Conservation (phyloP, 1,284 basidiomycete genomes). For the Malassezia equina region DNA sequence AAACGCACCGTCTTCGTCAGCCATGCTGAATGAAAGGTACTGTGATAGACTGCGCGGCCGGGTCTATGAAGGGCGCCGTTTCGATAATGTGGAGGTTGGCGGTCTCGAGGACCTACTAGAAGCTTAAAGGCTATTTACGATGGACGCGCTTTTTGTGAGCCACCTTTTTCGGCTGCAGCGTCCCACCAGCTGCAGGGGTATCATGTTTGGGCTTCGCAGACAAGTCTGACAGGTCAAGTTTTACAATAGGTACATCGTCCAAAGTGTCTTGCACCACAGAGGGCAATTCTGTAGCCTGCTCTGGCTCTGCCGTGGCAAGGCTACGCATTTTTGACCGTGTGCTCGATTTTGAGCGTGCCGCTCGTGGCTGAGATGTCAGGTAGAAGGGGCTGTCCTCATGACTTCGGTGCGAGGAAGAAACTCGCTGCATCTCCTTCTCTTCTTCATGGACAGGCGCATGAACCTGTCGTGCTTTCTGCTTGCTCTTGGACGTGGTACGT, state of each 20-base stretch:
- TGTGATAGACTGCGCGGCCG: neutral
- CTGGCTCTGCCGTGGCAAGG: neutral
- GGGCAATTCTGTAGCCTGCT: neutral
- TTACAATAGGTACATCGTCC: slow-evolving; percentile 36
- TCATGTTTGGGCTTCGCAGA: neutral
- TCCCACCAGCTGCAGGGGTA: neutral
- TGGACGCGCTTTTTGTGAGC: slow-evolving; percentile 10
- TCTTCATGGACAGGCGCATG: neutral
- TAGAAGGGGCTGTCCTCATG: slow-evolving; percentile 26
- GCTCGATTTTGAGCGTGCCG: neutral
- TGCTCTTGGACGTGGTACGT: neutral
- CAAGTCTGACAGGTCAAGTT: slow-evolving; percentile 24
- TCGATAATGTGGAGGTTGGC: neutral
- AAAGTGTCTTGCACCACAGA: slow-evolving; percentile 21
- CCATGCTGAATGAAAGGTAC: neutral
- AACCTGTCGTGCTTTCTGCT: neutral
- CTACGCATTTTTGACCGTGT: neutral
- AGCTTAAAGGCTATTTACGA: slow-evolving; percentile 3
- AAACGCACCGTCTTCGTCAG: neutral
- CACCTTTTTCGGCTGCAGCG: slow-evolving; percentile 14
- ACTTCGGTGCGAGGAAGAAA: neutral
- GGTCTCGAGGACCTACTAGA: neutral
- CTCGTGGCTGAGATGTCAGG: slow-evolving; percentile 3
- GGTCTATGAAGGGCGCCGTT: neutral
- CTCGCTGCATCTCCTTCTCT: neutral